Percentiles rank a stretch among this genome's conserved stretches.
Evolutionary conservation across 495 filamentous ascomycete species (phyloP).

Genomic region (Lophiotrema nucula): DNA sequence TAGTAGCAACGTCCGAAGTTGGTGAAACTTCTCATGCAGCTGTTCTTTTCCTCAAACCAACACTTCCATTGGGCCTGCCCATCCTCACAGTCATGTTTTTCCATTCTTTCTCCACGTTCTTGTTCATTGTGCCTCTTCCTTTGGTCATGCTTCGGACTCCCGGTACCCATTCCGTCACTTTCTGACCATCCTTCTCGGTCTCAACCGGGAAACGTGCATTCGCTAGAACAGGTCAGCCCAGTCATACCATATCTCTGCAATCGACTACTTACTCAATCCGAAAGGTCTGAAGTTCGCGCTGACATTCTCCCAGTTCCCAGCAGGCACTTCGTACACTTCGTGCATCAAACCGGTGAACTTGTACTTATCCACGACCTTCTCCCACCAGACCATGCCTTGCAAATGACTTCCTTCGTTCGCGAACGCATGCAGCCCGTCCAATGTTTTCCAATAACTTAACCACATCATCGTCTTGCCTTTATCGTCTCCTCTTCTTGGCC

Average conservation of each 20-base stretch:
- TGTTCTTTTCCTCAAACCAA: not conserved
- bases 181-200: not conserved
- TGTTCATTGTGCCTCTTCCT: no score
- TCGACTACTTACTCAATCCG: constrained; percentile 1
- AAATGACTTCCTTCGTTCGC: not conserved
- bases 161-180: not conserved
- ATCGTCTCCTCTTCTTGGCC: constrained; percentile 1
- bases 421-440: constrained; percentile 12
- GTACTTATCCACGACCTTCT: not conserved
- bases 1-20: no score
- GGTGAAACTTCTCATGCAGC: no score
- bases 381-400: constrained; percentile 6
- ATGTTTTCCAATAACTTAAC: constrained; percentile 13
- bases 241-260: no score
- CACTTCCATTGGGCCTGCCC: not conserved
- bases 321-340: constrained; percentile 16
- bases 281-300: constrained; percentile 1
- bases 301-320: constrained; percentile 17
- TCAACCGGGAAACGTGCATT: constrained; percentile 3
- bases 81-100: constrained; percentile 12
- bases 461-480: constrained; percentile 7
- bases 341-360: constrained; percentile 8
- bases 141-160: not conserved
- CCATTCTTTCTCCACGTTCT: constrained; percentile 5
- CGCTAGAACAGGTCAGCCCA: not conserved